Evolutionary conservation across 2,329 filamentous ascomycete genomes (phyloP).

Genomic region (Aureobasidium zeae): DNA sequence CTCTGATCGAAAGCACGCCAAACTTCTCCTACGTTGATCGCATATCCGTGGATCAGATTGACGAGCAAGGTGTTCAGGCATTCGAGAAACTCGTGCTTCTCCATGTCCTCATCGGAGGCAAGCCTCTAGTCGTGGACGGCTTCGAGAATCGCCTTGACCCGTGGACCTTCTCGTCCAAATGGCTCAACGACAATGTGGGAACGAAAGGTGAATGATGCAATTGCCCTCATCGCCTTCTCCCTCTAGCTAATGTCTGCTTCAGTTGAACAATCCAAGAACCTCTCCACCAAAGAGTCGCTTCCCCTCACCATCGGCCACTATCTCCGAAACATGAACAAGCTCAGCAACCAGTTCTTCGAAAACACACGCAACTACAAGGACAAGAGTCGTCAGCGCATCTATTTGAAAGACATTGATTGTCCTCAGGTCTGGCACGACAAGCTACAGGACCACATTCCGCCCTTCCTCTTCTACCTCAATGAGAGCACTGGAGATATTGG

Average conservation of each 20-base stretch:
- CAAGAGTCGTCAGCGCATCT: conserved; percentile 72
- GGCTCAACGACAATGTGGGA: conserved; percentile 70
- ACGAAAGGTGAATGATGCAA: conserved; percentile 54
- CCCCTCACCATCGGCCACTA: conserved; percentile 87
- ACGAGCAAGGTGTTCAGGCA: conserved; percentile 62
- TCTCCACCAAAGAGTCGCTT: conserved; percentile 62
- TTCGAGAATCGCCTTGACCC: conserved; percentile 69
- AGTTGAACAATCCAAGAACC: conserved; percentile 72
- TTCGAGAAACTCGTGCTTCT: conserved; percentile 80
- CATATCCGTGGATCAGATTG: conserved; percentile 69
- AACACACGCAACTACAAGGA: conserved; percentile 66
- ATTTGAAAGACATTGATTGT: conserved; percentile 95
- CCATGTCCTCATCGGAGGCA: conserved; percentile 76
- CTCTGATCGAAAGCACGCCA: conserved; percentile 64
- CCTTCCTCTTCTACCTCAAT: conserved; percentile 82
- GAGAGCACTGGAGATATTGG: conserved; percentile 56
- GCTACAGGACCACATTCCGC: conserved; percentile 67
- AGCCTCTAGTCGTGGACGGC: conserved; percentile 82
- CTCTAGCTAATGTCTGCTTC: conserved; percentile 35
- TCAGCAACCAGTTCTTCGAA: conserved; percentile 69
- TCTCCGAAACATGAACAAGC: conserved; percentile 71
- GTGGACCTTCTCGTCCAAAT: conserved; percentile 68
- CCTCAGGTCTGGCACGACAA: conserved; percentile 77
- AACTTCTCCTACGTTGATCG: conserved; percentile 84
- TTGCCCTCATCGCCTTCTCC: not conserved